These are phyloP conservation scores for Penicillium janthinellum DNA, from an alignment of 2,329 filamentous ascomycete species.

Conservation along the genomic window DNA sequence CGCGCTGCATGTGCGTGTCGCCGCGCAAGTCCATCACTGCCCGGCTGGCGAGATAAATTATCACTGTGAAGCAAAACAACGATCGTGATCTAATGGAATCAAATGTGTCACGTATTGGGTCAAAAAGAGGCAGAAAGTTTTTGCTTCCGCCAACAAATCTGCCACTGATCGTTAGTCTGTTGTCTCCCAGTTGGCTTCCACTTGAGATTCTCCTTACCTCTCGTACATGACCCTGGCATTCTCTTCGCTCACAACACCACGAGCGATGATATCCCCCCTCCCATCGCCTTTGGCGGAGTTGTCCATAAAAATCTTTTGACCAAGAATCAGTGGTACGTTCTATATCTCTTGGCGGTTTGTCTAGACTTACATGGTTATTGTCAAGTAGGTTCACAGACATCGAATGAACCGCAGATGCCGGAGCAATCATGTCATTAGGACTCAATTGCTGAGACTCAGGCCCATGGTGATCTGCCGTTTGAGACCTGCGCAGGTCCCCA, in stretches of 20 bases:
- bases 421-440: slow-evolving; percentile 41
- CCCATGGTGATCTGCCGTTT: slow-evolving; percentile 28
- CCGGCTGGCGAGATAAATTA: slow-evolving; percentile 39
- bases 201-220: slow-evolving; percentile 24
- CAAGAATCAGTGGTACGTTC: not conserved
- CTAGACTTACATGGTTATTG: slow-evolving; percentile 29
- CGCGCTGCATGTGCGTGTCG: slow-evolving; percentile 37
- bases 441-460: slow-evolving; percentile 38
- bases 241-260: slow-evolving; percentile 38
- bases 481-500: slow-evolving; percentile 25
- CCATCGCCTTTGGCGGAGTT: slow-evolving; percentile 31
- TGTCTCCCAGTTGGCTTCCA: not conserved
- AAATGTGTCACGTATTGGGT: slow-evolving; percentile 40
- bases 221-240: slow-evolving; percentile 38
- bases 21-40: slow-evolving; percentile 36
- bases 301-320: slow-evolving; percentile 35
- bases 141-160: slow-evolving; percentile 39
- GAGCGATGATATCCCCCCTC: slow-evolving; percentile 33
- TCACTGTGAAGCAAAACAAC: slow-evolving; percentile 40
- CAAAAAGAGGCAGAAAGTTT: slow-evolving; percentile 38
- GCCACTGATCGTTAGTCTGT: not conserved
- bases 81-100: slow-evolving; percentile 40
- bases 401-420: slow-evolving; percentile 37
- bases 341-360: not conserved
- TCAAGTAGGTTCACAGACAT: slow-evolving; percentile 40